Conservation (phyloP, 225 moss, liverwort and hornwort species). For the Straminergon stramineum region DNA sequence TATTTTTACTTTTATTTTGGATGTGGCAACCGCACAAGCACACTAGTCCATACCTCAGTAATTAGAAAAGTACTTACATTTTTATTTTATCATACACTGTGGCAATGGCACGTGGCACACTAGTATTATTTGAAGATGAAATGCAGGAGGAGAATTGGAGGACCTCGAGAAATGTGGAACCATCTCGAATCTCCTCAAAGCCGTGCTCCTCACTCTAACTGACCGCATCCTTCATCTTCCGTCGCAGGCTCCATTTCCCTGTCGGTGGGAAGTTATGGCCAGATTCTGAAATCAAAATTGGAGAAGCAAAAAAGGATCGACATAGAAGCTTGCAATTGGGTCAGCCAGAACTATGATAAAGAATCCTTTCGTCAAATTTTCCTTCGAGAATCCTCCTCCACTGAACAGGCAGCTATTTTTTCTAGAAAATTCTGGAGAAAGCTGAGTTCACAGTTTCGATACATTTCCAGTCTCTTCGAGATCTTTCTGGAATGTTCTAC, state of each 20-base stretch:
- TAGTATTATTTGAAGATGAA: too few species aligned
- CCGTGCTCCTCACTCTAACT: background rate
- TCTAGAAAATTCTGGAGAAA: background rate
- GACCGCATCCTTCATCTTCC: background rate
- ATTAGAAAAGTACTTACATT: too few species aligned
- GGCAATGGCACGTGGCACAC: too few species aligned
- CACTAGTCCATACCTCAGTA: too few species aligned
- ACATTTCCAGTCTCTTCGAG: background rate
- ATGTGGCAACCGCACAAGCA: too few species aligned
- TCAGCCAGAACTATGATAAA: background rate
- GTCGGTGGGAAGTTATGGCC: background rate
- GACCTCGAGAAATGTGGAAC: background rate
- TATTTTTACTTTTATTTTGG: too few species aligned
- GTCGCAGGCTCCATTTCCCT: background rate
- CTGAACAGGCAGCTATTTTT: background rate
- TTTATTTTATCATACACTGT: too few species aligned
- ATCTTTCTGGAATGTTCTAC: background rate
- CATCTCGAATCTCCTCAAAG: background rate
- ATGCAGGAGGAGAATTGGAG: background rate
- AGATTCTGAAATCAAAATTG: background rate
- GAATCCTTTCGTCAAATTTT: background rate
- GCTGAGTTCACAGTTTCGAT: background rate
- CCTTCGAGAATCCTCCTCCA: background rate
- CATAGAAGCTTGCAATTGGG: background rate
- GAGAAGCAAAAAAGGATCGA: too few species aligned